These are phyloP conservation scores for Debaryomyces subglobosus DNA, from an alignment of 1,139 yeast species.

Conservation along the genomic window DNA sequence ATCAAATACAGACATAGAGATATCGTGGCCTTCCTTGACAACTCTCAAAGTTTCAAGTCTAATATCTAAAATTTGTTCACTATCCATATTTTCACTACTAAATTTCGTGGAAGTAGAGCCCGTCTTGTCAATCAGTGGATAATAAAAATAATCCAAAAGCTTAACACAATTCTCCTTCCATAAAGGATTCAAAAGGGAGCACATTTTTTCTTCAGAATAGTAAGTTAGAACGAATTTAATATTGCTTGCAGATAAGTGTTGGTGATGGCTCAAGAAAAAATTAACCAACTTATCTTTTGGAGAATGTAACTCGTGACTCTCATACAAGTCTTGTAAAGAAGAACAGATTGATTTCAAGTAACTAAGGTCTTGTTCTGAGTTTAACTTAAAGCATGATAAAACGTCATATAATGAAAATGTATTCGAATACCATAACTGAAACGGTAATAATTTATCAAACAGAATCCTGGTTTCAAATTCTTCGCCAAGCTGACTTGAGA, in stretches of 20 bases:
- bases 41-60: slow-evolving; percentile 46
- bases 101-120: background rate
- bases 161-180: slow-evolving; percentile 55
- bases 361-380: slow-evolving; percentile 35
- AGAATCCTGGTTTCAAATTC: slow-evolving; percentile 17
- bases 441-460: slow-evolving; percentile 34
- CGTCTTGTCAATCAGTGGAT: slow-evolving; percentile 15
- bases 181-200: slow-evolving; percentile 54
- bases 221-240: slow-evolving; percentile 47
- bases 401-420: slow-evolving; percentile 46
- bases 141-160: slow-evolving; percentile 52
- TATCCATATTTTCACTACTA: slow-evolving; percentile 4
- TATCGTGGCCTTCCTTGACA: slow-evolving; percentile 44
- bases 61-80: slow-evolving; percentile 25
- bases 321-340: slow-evolving; percentile 37
- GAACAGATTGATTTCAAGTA: slow-evolving; percentile 41
- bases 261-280: slow-evolving; percentile 44
- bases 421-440: slow-evolving; percentile 54
- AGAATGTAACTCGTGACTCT: slow-evolving; percentile 42
- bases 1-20: slow-evolving; percentile 35
- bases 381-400: slow-evolving; percentile 23
- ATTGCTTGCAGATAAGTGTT: slow-evolving; percentile 36
- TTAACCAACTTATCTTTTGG: slow-evolving; percentile 48
- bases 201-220: slow-evolving; percentile 53
- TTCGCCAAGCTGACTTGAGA: slow-evolving; percentile 29